These are phyloP conservation scores for Kalaharituber pfeilii DNA, from an alignment of 2,329 filamentous ascomycete species.

Conservation along the genomic window DNA sequence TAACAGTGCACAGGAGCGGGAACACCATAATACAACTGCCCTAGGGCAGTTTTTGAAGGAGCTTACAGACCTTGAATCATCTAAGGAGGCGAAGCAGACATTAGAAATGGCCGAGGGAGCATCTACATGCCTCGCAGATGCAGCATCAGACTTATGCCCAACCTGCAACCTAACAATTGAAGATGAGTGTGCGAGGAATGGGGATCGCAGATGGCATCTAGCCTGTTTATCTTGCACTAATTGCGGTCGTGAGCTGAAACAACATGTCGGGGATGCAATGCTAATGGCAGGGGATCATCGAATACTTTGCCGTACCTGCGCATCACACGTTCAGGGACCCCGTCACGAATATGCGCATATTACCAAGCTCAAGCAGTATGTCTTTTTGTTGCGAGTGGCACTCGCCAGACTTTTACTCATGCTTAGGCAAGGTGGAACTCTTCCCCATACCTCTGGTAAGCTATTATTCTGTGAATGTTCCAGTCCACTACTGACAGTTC, in stretches of 20 bases:
- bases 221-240: constrained; percentile 53
- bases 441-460: constrained; percentile 52
- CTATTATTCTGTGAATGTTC: constrained; percentile 13
- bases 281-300: constrained; percentile 51
- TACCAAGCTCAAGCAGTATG: constrained; percentile 80
- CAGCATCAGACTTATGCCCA: constrained; percentile 69
- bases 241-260: constrained; percentile 57
- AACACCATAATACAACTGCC: constrained; percentile 55
- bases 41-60: constrained; percentile 70
- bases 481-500: constrained; percentile 10
- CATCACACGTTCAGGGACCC: constrained; percentile 38
- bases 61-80: constrained; percentile 62
- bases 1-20: constrained; percentile 42
- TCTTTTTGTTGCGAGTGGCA: constrained; percentile 81
- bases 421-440: constrained; percentile 61
- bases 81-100: constrained; percentile 53
- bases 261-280: constrained; percentile 49
- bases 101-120: constrained; percentile 49
- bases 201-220: constrained; percentile 66
- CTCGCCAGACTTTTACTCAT: constrained; percentile 78
- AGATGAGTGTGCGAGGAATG: constrained; percentile 68
- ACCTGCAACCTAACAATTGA: constrained; percentile 76
- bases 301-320: constrained; percentile 55
- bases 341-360: constrained; percentile 52
- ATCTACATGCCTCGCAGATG: constrained; percentile 45